Conservation (phyloP, 176 grass and related monocot genomes). For the Dendrocalamus sinicus region DNA sequence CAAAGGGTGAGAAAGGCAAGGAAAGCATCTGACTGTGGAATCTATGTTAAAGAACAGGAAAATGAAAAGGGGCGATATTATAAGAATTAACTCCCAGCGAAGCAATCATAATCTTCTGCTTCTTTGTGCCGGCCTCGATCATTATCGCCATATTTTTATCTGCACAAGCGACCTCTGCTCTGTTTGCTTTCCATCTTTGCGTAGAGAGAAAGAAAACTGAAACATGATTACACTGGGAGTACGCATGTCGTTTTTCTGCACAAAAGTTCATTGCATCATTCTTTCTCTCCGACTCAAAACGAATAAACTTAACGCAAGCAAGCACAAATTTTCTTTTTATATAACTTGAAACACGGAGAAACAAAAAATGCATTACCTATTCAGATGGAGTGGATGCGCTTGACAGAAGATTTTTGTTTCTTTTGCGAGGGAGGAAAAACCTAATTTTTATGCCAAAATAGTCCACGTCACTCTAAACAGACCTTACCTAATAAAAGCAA, state of each 20-base stretch:
- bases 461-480: neutral
- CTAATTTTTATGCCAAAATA: neutral
- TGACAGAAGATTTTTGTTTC: neutral
- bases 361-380: neutral
- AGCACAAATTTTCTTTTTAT: neutral
- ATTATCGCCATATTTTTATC: constrained; percentile 26
- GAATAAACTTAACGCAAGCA: neutral
- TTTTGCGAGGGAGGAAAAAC: neutral
- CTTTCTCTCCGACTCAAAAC: neutral
- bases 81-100: constrained; percentile 23
- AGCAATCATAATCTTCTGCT: constrained; percentile 32
- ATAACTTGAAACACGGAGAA: no score
- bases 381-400: neutral
- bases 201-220: constrained; percentile 45
- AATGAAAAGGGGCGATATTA: neutral
- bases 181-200: constrained; percentile 32
- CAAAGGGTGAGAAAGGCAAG: neutral
- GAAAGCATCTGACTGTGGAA: neutral
- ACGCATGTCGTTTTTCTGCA: neutral
- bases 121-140: constrained; percentile 2
- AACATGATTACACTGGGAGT: constrained; percentile 36
- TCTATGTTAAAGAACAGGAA: constrained; percentile 11
- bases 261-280: neutral
- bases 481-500: neutral
- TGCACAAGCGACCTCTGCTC: constrained; percentile 24